Base-by-base conservation (phyloP, 1,139 yeast species). In the Debaryomycetaceae sp. region DNA sequence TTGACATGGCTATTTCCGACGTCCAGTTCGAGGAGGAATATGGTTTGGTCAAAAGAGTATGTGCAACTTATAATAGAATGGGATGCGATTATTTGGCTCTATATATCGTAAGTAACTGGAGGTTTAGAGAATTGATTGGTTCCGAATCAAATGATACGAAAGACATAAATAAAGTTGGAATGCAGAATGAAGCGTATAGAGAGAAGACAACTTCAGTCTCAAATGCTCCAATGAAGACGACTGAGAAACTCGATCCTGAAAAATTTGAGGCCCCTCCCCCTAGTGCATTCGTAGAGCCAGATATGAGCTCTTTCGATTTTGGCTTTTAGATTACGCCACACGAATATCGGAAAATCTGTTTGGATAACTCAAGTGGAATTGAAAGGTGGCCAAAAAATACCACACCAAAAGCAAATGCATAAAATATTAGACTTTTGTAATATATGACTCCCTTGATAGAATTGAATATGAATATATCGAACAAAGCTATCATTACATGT, bases 21-120 rank as follows among this genome's bases (percentile, higher is more conserved):
- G 59, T 81, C n/a, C 65, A 72, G 18, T 64, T 72, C 4, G 51
- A 55, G 3, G 65, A 68, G 36, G 97, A 91, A 53, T 78, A 75
- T 41, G 68, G 73, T 11, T 80, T 83, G 52, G 74, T 89, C 9
- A 56, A 78, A 17, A 78, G 80, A 47, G 83, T 83, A 6, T 75
- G 86, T 9, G 66, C 75, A 34, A 84, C 87, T 42, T 87, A 88
- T 53, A 70, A 79, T 11, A 70, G 95, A 43, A 88, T 91, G 96
- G 98, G 98, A 0, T 91, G 98, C 64, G 96, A 91, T 51, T 77
- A 81, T 47, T 59, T 91, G 35, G 82, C 91, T 0, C 56, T 87
- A 15, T 73, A 81, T 35, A 58, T 89, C 38, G 65, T 86, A 3
- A 67, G 68, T 38, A 78, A 77, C 43, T 91, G 97, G 97, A 64